These are phyloP conservation scores for Neostapfia colusana DNA, from an alignment of 176 grass and related monocot genomes.

Conservation along the genomic window DNA sequence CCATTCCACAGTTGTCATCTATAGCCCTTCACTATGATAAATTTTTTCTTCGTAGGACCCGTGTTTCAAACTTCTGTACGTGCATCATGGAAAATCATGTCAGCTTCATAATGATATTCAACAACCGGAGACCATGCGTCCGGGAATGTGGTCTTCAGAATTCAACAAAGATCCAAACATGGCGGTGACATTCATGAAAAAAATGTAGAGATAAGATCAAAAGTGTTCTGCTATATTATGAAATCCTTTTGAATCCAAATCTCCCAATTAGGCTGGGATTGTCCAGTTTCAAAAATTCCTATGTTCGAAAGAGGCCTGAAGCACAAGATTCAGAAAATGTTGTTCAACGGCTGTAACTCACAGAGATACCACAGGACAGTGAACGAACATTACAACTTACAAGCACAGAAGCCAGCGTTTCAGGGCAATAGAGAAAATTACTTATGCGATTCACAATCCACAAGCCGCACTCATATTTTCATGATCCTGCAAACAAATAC, in stretches of 20 bases:
- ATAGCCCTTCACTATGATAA: neutral
- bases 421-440: neutral
- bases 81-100: neutral
- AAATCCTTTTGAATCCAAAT: neutral
- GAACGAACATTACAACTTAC: neutral
- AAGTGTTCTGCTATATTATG: neutral
- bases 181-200: no score
- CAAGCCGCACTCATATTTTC: constrained; percentile 27
- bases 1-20: neutral
- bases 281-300: no score
- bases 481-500: constrained; percentile 28
- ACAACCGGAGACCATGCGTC: no score
- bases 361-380: neutral
- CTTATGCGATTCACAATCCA: constrained; percentile 33
- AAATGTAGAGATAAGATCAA: neutral
- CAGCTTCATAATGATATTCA: no score
- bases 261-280: no score
- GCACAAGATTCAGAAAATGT: neutral
- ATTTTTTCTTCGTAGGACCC: neutral
- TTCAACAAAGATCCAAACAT: no score
- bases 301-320: neutral
- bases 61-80: neutral
- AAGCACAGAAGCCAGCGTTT: constrained; percentile 4
- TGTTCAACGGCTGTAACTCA: neutral
- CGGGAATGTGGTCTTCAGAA: no score